A percentile compares a stretch with the other conserved stretches of the same genome.
Conservation (phyloP, 2,329 filamentous ascomycete genomes). For the Colletotrichum graminicola region DNA sequence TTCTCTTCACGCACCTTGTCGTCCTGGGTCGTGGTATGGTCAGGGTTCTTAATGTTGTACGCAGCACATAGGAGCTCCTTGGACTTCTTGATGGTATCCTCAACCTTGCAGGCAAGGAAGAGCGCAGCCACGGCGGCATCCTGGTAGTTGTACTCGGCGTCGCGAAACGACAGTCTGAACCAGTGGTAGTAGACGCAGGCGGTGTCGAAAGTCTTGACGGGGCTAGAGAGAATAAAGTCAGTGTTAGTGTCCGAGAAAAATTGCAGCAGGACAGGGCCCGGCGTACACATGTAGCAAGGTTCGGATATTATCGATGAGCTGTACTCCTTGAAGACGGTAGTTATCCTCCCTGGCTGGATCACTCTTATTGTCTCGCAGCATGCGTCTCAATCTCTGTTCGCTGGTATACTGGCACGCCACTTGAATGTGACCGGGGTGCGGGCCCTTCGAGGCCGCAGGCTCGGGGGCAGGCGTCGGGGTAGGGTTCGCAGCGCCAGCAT, state of each 20-base stretch:
- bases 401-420: constrained; percentile 79
- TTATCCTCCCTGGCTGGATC: constrained; percentile 84
- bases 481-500: constrained; percentile 29
- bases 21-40: constrained; percentile 79
- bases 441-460: constrained; percentile 49
- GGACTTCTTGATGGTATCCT: constrained; percentile 98
- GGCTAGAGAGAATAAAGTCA: constrained; percentile 61
- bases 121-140: constrained; percentile 90
- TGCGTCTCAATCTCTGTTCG: constrained; percentile 82
- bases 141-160: constrained; percentile 85
- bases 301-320: constrained; percentile 89
- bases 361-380: constrained; percentile 76
- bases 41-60: constrained; percentile 83
- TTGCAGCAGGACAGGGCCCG: background rate
- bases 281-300: constrained; percentile 82
- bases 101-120: constrained; percentile 95
- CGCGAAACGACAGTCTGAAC: constrained; percentile 87
- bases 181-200: constrained; percentile 95
- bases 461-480: constrained; percentile 10
- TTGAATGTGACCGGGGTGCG: constrained; percentile 62
- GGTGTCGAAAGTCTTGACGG: constrained; percentile 91
- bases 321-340: constrained; percentile 85
- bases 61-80: constrained; percentile 91
- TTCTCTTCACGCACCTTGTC: constrained; percentile 72
- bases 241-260: constrained; percentile 4